Percentiles rank a stretch among this genome's conserved stretches.
These are phyloP conservation scores for Lactarius sp. DNA, from an alignment of 768 basidiomycete genomes.

Conservation along the genomic window DNA sequence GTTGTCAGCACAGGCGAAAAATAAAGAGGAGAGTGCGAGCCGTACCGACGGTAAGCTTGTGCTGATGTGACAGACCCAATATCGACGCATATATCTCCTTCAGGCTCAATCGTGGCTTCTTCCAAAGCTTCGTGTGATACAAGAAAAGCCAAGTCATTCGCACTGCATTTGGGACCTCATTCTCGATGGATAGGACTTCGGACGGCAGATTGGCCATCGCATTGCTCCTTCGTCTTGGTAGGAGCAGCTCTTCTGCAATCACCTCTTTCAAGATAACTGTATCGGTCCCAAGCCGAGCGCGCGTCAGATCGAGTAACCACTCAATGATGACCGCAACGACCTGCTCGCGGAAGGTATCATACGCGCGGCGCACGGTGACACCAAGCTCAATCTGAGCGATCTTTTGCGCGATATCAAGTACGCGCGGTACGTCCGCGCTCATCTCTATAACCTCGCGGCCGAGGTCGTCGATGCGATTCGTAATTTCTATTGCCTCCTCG, in stretches of 20 bases:
- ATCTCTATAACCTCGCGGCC: slow-evolving; percentile 85
- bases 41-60: slow-evolving; percentile 77
- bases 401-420: slow-evolving; percentile 74
- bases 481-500: slow-evolving; percentile 54
- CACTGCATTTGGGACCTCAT: slow-evolving; percentile 45
- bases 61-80: slow-evolving; percentile 62
- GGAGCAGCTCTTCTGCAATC: slow-evolving; percentile 63
- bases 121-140: slow-evolving; percentile 84
- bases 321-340: slow-evolving; percentile 79
- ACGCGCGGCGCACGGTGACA: slow-evolving; percentile 81
- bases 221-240: slow-evolving; percentile 51
- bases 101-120: slow-evolving; percentile 69
- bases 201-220: slow-evolving; percentile 40
- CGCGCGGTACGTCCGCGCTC: slow-evolving; percentile 44
- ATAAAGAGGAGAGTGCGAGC: slow-evolving; percentile 14
- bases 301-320: slow-evolving; percentile 78
- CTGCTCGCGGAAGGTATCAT: slow-evolving; percentile 87
- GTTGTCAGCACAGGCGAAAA: slow-evolving; percentile 13
- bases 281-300: slow-evolving; percentile 63
- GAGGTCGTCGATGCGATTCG: slow-evolving; percentile 62
- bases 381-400: slow-evolving; percentile 88
- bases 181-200: slow-evolving; percentile 32
- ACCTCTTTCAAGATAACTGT: slow-evolving; percentile 64
- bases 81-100: slow-evolving; percentile 81
- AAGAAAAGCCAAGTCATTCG: slow-evolving; percentile 72